Conservation (phyloP, 1,284 basidiomycete species). For the Vanrija sp. region DNA sequence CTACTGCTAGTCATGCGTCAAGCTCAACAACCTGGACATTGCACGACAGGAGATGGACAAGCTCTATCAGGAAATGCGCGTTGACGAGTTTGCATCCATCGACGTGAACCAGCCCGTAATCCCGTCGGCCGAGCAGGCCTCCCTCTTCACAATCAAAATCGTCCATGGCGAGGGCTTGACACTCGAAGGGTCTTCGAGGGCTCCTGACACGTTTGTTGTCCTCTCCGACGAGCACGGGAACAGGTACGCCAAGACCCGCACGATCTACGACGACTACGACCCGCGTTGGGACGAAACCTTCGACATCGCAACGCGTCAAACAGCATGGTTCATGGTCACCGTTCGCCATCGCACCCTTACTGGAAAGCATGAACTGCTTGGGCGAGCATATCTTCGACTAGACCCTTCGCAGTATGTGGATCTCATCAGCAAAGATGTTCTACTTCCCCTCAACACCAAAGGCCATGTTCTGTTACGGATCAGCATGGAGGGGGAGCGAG, state of each 20-base stretch:
- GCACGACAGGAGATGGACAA: slow-evolving; percentile 85
- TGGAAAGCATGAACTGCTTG: slow-evolving; percentile 86
- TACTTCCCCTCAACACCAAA: slow-evolving; percentile 75
- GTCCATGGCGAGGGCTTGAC: slow-evolving; percentile 80
- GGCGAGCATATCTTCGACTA: slow-evolving; percentile 85
- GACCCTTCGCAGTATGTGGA: slow-evolving; percentile 87
- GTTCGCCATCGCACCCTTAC: slow-evolving; percentile 84
- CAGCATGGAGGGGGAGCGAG: slow-evolving; percentile 98
- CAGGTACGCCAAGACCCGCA: slow-evolving; percentile 88
- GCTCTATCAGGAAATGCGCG: slow-evolving; percentile 87
- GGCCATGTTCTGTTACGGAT: slow-evolving; percentile 82
- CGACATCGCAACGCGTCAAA: slow-evolving; percentile 74
- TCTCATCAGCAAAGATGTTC: slow-evolving; percentile 83
- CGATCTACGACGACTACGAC: slow-evolving; percentile 83
- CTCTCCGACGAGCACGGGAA: slow-evolving; percentile 88
- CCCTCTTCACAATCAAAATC: slow-evolving; percentile 91
- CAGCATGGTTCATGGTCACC: slow-evolving; percentile 94
- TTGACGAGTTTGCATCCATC: slow-evolving; percentile 73
- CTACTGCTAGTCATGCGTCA: slow-evolving; percentile 73
- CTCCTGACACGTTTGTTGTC: slow-evolving; percentile 81
- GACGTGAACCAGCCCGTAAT: slow-evolving; percentile 57
- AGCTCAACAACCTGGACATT: slow-evolving; percentile 95
- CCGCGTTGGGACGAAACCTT: slow-evolving; percentile 98
- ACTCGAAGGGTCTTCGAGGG: slow-evolving; percentile 60
- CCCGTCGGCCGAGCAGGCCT: slow-evolving; percentile 61